phyloP scores from a whole-genome alignment of 2,329 filamentous ascomycete species.

The Exophiala oligosperma region DNA sequence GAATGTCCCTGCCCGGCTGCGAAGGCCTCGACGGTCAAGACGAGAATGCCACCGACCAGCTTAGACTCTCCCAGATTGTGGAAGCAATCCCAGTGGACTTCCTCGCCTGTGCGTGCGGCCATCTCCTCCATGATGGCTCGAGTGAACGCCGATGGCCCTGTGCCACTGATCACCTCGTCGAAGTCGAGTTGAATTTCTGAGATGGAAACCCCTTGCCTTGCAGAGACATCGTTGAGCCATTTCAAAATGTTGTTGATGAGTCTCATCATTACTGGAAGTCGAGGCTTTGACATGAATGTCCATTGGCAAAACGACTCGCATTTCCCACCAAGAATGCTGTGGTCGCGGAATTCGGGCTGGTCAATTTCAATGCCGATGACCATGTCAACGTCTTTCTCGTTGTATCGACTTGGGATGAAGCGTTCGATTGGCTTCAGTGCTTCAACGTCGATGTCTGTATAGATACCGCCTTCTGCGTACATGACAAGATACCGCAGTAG shows the following conservation, averaged over 20 bases:
- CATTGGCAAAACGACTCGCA: slow-evolving; percentile 72
- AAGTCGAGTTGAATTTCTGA: slow-evolving; percentile 66
- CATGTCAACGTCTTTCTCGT: slow-evolving; percentile 66
- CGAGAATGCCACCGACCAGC: slow-evolving; percentile 63
- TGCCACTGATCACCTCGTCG: slow-evolving; percentile 71
- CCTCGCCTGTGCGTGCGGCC: slow-evolving; percentile 48
- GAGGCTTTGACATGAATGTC: slow-evolving; percentile 71
- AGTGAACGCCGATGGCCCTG: slow-evolving; percentile 70
- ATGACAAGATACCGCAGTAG: slow-evolving; percentile 66
- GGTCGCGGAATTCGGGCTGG: slow-evolving; percentile 63
- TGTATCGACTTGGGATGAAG: slow-evolving; percentile 65
- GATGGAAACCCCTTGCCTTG: slow-evolving; percentile 59
- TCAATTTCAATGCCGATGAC: slow-evolving; percentile 72
- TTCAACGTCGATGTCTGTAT: slow-evolving; percentile 62
- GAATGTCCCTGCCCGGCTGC: slow-evolving; percentile 73
- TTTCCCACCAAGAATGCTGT: slow-evolving; percentile 67
- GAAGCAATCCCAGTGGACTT: slow-evolving; percentile 63
- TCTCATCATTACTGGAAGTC: slow-evolving; percentile 66
- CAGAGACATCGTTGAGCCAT: slow-evolving; percentile 63
- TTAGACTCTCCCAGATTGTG: slow-evolving; percentile 67
- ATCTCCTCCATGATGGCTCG: slow-evolving; percentile 65
- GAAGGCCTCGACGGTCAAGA: slow-evolving; percentile 70
- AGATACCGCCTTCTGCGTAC: slow-evolving; percentile 65
- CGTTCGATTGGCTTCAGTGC: slow-evolving; percentile 53
- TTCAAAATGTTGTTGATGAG: slow-evolving; percentile 68